Conservation (phyloP, 1,139 yeast species). For the Debaryomyces udenii region DNA sequence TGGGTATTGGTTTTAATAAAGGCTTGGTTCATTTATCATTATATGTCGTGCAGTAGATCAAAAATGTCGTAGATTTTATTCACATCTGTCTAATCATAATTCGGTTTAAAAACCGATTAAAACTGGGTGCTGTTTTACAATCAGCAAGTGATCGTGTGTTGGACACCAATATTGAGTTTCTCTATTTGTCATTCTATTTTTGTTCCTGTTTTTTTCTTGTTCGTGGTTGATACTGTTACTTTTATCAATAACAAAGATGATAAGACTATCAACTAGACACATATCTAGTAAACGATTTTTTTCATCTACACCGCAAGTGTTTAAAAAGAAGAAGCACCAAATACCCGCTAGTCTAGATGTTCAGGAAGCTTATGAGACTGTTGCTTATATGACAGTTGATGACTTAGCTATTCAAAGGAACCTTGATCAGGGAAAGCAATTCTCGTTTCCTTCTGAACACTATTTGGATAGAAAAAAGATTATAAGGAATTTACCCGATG, state of each 20-base stretch:
- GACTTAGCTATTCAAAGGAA: conserved; percentile 42
- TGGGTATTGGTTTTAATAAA: conserved; percentile 6
- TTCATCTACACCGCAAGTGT: conserved; percentile 7
- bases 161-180: too few species aligned
- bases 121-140: too few species aligned
- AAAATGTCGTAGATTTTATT: too few species aligned
- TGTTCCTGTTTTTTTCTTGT: background rate
- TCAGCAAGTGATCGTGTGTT: too few species aligned
- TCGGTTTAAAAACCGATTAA: too few species aligned
- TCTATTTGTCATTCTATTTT: background rate
- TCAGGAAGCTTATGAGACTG: conserved; percentile 29
- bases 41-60: background rate
- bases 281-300: conserved; percentile 11
- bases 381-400: conserved; percentile 44
- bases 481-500: conserved; percentile 42
- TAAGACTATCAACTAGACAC: background rate
- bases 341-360: conserved; percentile 13
- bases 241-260: background rate
- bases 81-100: too few species aligned
- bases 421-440: conserved; percentile 41
- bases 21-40: background rate
- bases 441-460: conserved; percentile 39
- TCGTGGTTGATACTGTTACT: background rate
- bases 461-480: conserved; percentile 39
- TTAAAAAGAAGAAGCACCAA: conserved; percentile 10